Conservation (phyloP, 164 flowering plant species). For the Malania oleifera region DNA sequence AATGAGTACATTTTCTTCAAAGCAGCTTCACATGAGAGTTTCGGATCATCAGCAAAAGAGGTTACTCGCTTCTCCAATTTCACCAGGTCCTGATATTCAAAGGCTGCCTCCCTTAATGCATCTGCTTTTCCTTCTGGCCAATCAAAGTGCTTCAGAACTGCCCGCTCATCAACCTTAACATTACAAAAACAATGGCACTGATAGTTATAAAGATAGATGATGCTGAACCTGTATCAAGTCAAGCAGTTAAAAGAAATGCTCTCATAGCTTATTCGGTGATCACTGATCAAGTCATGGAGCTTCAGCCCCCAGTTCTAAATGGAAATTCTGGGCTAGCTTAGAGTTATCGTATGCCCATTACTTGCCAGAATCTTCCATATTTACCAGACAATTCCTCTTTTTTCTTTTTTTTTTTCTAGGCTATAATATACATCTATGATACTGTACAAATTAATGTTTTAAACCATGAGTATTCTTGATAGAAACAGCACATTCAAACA, state of each 20-base stretch:
- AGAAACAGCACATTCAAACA: neutral
- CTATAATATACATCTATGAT: too few species aligned
- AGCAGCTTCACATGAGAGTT: constrained; percentile 78
- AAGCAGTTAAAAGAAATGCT: too few species aligned
- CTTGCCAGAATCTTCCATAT: too few species aligned
- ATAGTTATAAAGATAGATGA: neutral
- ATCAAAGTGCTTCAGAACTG: constrained; percentile 97
- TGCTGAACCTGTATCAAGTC: neutral
- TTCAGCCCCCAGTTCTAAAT: too few species aligned
- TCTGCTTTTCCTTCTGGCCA: constrained; percentile 99
- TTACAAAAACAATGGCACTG: neutral
- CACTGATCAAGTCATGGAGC: neutral
- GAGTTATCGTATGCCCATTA: too few species aligned
- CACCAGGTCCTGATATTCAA: constrained; percentile 82
- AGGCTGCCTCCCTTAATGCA: constrained; percentile 94
- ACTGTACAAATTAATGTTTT: neutral
- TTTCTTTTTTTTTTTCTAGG: too few species aligned
- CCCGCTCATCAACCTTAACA: constrained; percentile 88
- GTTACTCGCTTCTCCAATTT: constrained; percentile 75
- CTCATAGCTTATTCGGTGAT: neutral
- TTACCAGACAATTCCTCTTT: too few species aligned
- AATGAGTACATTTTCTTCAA: constrained; percentile 91
- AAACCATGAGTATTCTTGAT: neutral
- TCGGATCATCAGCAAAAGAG: constrained; percentile 78
- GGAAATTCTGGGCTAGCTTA: too few species aligned